These are phyloP conservation scores for Yarrowia sp. DNA, from an alignment of 805 yeast species.

Conservation along the genomic window DNA sequence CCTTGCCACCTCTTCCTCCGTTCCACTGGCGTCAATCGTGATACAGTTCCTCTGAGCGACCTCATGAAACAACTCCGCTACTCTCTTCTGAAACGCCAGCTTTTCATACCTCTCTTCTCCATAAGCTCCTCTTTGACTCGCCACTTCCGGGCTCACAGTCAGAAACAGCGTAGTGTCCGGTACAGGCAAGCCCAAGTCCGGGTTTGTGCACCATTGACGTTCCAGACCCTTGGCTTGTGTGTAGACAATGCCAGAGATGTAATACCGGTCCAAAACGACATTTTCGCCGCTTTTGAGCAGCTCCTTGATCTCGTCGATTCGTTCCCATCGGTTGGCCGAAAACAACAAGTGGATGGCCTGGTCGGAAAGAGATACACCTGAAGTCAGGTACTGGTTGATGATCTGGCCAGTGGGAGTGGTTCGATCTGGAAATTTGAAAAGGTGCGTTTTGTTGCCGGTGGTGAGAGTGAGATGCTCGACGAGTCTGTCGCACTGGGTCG, in stretches of 20 bases:
- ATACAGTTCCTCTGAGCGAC: slow-evolving; percentile 42
- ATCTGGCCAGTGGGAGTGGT: slow-evolving; percentile 75
- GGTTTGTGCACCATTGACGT: slow-evolving; percentile 71
- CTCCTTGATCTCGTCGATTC: slow-evolving; percentile 47
- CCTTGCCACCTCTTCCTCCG: slow-evolving; percentile 54
- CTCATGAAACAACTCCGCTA: slow-evolving; percentile 54
- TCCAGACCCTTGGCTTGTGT: slow-evolving; percentile 69
- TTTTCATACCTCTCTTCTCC: slow-evolving; percentile 94
- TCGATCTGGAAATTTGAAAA: slow-evolving; percentile 85
- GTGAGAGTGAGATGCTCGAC: slow-evolving; percentile 34
- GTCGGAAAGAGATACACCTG: slow-evolving; percentile 55
- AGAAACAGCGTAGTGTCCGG: slow-evolving; percentile 85
- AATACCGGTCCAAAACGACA: slow-evolving; percentile 80
- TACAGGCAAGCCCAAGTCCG: slow-evolving; percentile 79
- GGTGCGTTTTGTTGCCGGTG: slow-evolving; percentile 40
- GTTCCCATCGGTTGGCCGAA: slow-evolving; percentile 95
- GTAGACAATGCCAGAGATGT: slow-evolving; percentile 91
- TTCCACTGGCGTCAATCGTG: slow-evolving; percentile 59
- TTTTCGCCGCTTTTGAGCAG: slow-evolving; percentile 52
- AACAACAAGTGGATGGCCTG: slow-evolving; percentile 83
- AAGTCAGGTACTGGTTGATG: slow-evolving; percentile 67
- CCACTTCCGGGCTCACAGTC: slow-evolving; percentile 52
- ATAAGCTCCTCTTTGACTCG: slow-evolving; percentile 64
- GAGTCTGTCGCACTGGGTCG: slow-evolving; percentile 66
- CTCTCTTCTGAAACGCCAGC: slow-evolving; percentile 68